Conservation (phyloP, 495 filamentous ascomycete genomes). For the Penicillium daleae region DNA sequence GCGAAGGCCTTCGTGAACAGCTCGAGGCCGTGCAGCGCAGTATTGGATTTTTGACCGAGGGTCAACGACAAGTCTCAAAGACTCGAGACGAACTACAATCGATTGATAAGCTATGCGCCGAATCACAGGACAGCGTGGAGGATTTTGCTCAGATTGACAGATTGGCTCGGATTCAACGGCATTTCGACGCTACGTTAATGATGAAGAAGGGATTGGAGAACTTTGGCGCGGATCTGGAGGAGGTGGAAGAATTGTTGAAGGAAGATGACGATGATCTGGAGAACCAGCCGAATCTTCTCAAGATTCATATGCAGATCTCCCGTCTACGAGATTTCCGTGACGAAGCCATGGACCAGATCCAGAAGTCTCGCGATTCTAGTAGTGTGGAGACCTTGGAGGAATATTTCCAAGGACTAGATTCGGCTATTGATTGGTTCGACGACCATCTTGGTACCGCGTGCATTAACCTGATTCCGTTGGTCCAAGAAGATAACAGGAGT, state of each 20-base stretch:
- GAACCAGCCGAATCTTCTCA: slow-evolving; percentile 89
- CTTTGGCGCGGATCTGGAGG: slow-evolving; percentile 75
- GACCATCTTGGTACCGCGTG: slow-evolving; percentile 88
- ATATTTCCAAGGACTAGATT: slow-evolving; percentile 86
- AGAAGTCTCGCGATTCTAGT: slow-evolving; percentile 69
- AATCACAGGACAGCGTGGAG: slow-evolving; percentile 92
- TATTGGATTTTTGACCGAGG: slow-evolving; percentile 83
- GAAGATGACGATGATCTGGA: slow-evolving; percentile 85
- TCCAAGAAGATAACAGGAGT: slow-evolving; percentile 81
- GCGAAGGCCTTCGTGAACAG: slow-evolving; percentile 84
- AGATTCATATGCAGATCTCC: slow-evolving; percentile 88
- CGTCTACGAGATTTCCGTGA: slow-evolving; percentile 90
- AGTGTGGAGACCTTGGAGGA: slow-evolving; percentile 80
- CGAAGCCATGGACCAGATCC: slow-evolving; percentile 93
- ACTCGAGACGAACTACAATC: slow-evolving; percentile 98
- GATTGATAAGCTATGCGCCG: slow-evolving; percentile 95
- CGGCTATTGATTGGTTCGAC: slow-evolving; percentile 90
- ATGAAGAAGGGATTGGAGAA: slow-evolving; percentile 89
- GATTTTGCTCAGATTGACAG: slow-evolving; percentile 97
- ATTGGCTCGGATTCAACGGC: slow-evolving; percentile 89
- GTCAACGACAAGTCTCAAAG: slow-evolving; percentile 80
- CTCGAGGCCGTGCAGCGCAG: slow-evolving; percentile 89
- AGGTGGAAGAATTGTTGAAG: slow-evolving; percentile 72
- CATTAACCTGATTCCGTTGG: slow-evolving; percentile 84
- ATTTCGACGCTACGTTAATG: slow-evolving; percentile 87